Percentiles rank a stretch among this genome's conserved stretches.
phyloP scores from a whole-genome alignment of 768 basidiomycete genomes.

The Solioccasus polychromus region DNA sequence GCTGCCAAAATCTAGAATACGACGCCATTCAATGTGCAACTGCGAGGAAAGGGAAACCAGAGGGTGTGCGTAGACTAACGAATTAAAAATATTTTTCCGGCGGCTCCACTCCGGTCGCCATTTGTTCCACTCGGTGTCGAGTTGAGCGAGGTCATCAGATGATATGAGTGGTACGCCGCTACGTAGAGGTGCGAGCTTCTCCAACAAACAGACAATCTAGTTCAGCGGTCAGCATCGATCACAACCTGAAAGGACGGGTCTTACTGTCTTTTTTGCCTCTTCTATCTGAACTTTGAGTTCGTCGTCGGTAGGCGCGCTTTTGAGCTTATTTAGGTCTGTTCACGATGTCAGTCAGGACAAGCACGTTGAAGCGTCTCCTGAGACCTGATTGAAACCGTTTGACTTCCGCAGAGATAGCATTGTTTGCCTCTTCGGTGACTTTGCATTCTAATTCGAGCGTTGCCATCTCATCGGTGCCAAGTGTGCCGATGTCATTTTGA shows the following conservation, averaged over 20 bases:
- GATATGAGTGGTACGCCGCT: constrained; percentile 63
- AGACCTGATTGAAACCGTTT: constrained; percentile 39
- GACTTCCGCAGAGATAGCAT: constrained; percentile 46
- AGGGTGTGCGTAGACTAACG: constrained; percentile 23
- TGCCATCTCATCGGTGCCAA: constrained; percentile 59
- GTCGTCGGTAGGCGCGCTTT: constrained; percentile 62
- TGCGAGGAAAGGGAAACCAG: background rate
- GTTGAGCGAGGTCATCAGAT: constrained; percentile 60
- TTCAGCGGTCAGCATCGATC: constrained; percentile 2
- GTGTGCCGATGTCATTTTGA: constrained; percentile 65
- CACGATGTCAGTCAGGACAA: constrained; percentile 9
- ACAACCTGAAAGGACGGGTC: constrained; percentile 17
- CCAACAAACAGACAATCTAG: constrained; percentile 49
- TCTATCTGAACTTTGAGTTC: constrained; percentile 58
- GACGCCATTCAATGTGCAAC: background rate
- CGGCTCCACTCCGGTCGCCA: constrained; percentile 83
- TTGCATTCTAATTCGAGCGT: constrained; percentile 60
- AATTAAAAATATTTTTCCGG: constrained; percentile 65
- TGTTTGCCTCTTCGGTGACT: constrained; percentile 57
- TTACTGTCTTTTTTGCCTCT: constrained; percentile 52
- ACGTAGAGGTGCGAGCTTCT: constrained; percentile 62
- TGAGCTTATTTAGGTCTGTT: constrained; percentile 64
- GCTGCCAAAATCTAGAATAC: constrained; percentile 66
- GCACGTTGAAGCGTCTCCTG: background rate
- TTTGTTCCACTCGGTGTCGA: constrained; percentile 72